Percentiles rank a stretch among this genome's conserved stretches.
Conservation (phyloP, 2,329 filamentous ascomycete genomes). For the Aspergillus pseudoviridinutans region DNA sequence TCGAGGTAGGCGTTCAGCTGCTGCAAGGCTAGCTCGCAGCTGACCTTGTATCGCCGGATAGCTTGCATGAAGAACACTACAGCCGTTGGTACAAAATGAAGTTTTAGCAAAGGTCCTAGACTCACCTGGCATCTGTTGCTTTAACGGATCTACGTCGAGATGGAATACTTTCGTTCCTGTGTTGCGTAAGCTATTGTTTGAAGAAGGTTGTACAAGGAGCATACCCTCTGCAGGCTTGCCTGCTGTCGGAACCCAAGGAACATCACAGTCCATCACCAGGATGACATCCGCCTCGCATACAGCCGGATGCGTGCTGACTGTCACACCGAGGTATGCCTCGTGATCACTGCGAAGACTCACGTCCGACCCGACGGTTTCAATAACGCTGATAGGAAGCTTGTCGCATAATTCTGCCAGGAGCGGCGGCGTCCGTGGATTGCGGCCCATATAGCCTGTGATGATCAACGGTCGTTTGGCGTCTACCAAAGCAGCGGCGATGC, state of each 20-base stretch:
- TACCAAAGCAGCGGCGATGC: slow-evolving; percentile 39
- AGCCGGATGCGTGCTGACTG: slow-evolving; percentile 67
- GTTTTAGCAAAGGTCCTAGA: rapidly evolving
- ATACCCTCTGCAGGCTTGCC: slow-evolving; percentile 49
- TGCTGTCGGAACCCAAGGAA: slow-evolving; percentile 81
- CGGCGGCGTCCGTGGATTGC: slow-evolving; percentile 39
- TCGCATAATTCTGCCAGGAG: slow-evolving; percentile 45
- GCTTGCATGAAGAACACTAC: slow-evolving; percentile 45
- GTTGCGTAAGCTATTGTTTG: not conserved
- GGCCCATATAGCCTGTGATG: slow-evolving; percentile 47
- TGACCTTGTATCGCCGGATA: slow-evolving; percentile 38
- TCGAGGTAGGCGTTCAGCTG: slow-evolving; percentile 40
- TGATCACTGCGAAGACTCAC: slow-evolving; percentile 43
- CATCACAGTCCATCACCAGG: slow-evolving; percentile 78
- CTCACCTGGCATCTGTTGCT: slow-evolving; percentile 36
- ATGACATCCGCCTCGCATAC: slow-evolving; percentile 77
- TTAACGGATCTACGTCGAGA: slow-evolving; percentile 61
- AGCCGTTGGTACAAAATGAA: not conserved
- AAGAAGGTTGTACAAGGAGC: not conserved
- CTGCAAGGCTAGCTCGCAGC: slow-evolving; percentile 45
- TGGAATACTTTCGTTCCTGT: slow-evolving; percentile 54
- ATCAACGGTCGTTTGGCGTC: slow-evolving; percentile 45
- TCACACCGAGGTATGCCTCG: slow-evolving; percentile 60
- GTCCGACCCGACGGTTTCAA: slow-evolving; percentile 48
- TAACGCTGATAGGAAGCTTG: slow-evolving; percentile 43